Conservation (phyloP, 495 filamentous ascomycete genomes). For the Penicillium maclennaniae region DNA sequence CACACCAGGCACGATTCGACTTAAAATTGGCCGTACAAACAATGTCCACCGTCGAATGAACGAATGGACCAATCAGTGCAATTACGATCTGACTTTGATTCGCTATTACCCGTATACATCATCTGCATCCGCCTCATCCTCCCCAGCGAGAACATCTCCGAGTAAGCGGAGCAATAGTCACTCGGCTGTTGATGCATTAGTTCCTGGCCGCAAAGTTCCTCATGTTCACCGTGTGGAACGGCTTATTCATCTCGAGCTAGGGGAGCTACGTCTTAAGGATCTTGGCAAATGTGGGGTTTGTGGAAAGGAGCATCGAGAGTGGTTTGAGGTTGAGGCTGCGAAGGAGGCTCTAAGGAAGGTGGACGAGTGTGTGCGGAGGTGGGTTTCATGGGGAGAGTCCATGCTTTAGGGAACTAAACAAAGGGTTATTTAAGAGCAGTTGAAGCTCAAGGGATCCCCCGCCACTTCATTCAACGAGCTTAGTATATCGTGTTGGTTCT, state of each 20-base stretch:
- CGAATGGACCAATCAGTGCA: constrained; percentile 91
- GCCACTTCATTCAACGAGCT: too few species aligned
- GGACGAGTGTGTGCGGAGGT: constrained; percentile 80
- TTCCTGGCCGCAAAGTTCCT: constrained; percentile 66
- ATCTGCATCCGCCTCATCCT: constrained; percentile 41
- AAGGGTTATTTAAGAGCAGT: neutral
- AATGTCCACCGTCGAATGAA: constrained; percentile 90
- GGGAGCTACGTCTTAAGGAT: constrained; percentile 62
- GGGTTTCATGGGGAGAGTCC: constrained; percentile 75
- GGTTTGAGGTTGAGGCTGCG: constrained; percentile 86
- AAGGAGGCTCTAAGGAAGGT: constrained; percentile 67
- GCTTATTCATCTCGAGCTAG: constrained; percentile 85
- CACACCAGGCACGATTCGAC: constrained; percentile 55
- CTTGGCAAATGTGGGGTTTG: constrained; percentile 71
- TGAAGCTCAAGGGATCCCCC: too few species aligned
- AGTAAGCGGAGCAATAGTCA: constrained; percentile 6
- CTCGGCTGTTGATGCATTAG: constrained; percentile 1
- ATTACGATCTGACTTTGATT: constrained; percentile 77
- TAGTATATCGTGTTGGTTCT: too few species aligned
- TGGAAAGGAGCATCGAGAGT: constrained; percentile 86
- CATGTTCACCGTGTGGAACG: constrained; percentile 86
- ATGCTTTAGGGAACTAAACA: neutral
- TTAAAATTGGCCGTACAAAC: constrained; percentile 88
- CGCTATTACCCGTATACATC: constrained; percentile 86
- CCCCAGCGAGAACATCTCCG: constrained; percentile 11